Base-by-base conservation (phyloP, 345 rosid species). In the Gossypium stocksii region DNA sequence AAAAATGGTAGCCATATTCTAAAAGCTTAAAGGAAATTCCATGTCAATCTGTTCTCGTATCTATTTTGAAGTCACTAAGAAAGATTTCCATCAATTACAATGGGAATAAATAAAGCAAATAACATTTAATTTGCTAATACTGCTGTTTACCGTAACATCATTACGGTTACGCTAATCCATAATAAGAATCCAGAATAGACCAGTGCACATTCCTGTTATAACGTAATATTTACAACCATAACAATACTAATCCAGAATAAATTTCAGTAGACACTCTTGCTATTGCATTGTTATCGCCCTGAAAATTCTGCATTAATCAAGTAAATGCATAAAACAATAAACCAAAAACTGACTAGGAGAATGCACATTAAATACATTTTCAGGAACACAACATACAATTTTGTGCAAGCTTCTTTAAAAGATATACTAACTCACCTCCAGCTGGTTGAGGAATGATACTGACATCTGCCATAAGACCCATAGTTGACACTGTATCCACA, bases 401-500 rank as follows among this genome's bases (percentile, higher is more conserved):
- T 27, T 27, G 23, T 9, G 59, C 45, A 69, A 16, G 43, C 23
- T 23, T 80, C 74, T 78, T 49, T 25, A 9, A 16, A 23, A 48
- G 15, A 49, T 23, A 13, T 23, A 23, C 17, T 51, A 16, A 51
- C 76, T 84, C 74, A 93, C 97, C 99, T 89, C 97, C 99, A 49
- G 97, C 98, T 77, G 97, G 97, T 75, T 95, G 98, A 60, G 99
- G 96, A 74, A 93, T 91, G 74, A 91, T 88, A 86, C 98, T 93
- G 59, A 90, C 98, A 82, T 95, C 98, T 84, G 91, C 92, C 71
- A 46, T 66, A 38, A 66, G 71, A 22, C 71, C 71, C 71, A 66
- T 66, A 66, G 71, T 66, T 14, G 71, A 66, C 34, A 66, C 54
- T 9, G 54, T 13, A 66, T 66, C 71, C 38, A 66, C 71, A 45